Percentiles rank a stretch among this genome's conserved stretches.
Conservation (phyloP, 2,329 filamentous ascomycete species). For the Phaeomoniella chlamydospora region DNA sequence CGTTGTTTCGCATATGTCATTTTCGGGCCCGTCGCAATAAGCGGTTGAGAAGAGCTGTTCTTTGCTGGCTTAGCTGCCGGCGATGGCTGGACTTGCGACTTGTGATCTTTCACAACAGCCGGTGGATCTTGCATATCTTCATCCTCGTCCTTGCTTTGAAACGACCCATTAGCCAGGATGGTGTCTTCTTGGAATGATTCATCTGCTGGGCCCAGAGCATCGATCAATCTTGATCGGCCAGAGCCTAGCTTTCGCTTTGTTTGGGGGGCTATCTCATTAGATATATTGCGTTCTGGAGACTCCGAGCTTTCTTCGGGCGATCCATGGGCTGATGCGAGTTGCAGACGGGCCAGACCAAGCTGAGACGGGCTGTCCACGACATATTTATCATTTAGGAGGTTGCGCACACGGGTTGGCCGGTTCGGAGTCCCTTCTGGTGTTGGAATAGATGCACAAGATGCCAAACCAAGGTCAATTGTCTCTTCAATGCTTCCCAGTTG, state of each 20-base stretch:
- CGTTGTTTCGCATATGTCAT: slow-evolving; percentile 46
- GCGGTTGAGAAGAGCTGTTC: not conserved
- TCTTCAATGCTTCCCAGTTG: not conserved
- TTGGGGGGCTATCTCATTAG: not conserved
- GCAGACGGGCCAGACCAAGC: not conserved
- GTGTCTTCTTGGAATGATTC: not conserved
- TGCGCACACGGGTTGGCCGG: not conserved
- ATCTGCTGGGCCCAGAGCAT: not conserved
- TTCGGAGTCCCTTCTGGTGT: not conserved
- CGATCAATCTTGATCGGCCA: not conserved
- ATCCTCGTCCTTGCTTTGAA: not conserved
- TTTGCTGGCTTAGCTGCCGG: not conserved
- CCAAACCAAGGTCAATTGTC: not conserved
- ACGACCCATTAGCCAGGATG: not conserved
- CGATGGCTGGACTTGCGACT: no score
- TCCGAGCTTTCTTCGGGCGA: not conserved
- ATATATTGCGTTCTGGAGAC: not conserved
- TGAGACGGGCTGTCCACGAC: not conserved
- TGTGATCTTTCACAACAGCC: no score
- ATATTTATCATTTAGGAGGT: not conserved
- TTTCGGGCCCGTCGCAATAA: slow-evolving; percentile 20
- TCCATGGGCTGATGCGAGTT: not conserved
- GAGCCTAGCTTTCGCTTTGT: not conserved
- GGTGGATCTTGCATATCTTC: not conserved
- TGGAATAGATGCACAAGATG: not conserved